These are phyloP conservation scores for Paxillus ammoniavirescens DNA, from an alignment of 768 basidiomycete species.

Conservation along the genomic window DNA sequence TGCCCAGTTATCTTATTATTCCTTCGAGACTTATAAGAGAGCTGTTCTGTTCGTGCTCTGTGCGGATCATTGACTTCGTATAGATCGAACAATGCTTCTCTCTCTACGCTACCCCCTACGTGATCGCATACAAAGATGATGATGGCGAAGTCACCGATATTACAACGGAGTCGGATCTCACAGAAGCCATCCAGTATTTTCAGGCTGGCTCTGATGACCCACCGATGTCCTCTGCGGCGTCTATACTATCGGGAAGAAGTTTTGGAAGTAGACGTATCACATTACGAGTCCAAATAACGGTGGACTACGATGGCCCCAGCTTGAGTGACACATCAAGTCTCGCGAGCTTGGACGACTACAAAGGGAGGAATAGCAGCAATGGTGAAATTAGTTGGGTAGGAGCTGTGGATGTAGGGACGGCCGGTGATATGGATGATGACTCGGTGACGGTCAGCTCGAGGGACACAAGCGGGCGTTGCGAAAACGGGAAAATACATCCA, in stretches of 20 bases:
- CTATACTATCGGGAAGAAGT: slow-evolving; percentile 65
- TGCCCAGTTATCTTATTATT: background rate
- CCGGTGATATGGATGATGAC: slow-evolving; percentile 62
- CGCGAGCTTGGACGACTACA: slow-evolving; percentile 73
- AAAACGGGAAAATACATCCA: slow-evolving; percentile 2
- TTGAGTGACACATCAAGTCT: slow-evolving; percentile 87
- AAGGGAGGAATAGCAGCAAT: slow-evolving; percentile 56
- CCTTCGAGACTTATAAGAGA: background rate
- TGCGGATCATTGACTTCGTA: slow-evolving; percentile 4
- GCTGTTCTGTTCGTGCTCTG: background rate
- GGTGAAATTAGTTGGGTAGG: slow-evolving; percentile 44
- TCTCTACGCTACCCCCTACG: slow-evolving; percentile 65
- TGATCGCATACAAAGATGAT: slow-evolving; percentile 84
- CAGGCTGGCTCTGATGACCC: slow-evolving; percentile 72
- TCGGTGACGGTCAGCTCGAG: slow-evolving; percentile 74
- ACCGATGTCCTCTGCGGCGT: slow-evolving; percentile 68
- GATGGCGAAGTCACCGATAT: slow-evolving; percentile 78
- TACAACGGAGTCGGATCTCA: slow-evolving; percentile 67
- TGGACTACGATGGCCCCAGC: slow-evolving; percentile 91
- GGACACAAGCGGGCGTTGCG: slow-evolving; percentile 39
- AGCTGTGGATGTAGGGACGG: slow-evolving; percentile 41
- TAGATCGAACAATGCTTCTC: slow-evolving; percentile 88
- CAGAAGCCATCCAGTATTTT: slow-evolving; percentile 88
- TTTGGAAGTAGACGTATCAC: slow-evolving; percentile 71
- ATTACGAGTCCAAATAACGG: slow-evolving; percentile 68